Base-by-base conservation (phyloP, 108 stramenopile species). In the Conticribra guillardii region DNA sequence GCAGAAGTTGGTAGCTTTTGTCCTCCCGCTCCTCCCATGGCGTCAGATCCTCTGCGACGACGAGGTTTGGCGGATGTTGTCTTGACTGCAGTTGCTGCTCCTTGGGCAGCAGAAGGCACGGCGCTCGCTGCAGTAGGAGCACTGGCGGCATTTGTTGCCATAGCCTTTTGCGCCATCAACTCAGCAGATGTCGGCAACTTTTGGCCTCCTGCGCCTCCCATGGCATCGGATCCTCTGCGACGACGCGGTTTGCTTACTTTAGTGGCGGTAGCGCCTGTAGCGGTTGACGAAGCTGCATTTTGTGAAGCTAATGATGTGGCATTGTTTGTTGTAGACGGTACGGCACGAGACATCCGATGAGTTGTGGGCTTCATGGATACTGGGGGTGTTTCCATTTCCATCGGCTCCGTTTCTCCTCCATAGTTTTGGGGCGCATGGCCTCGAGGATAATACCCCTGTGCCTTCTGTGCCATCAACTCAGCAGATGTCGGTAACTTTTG, bases 11-110 rank as follows among this genome's bases (percentile, higher is more conserved):
- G 60, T 21, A 71, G 23, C 33, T 60, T 71, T 9, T 29, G 46
- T 2, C 53, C 53, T 41, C 23, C 24, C 45, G 48, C 59, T 28
- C 0, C 44, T 14, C 60, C 60, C 70, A 71, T 71, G 34, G 48
- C 50, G 29, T 71, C 32, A 1, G 60, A 71, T 44, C 70, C 70
- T 44, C 70, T 52, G 26, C 70, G 70, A 54, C 60, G 70, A 30
- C 70, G 64, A 15, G 64, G 51, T 65, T 65, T 65, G 4, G 27
- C 17, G 17, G 64, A 52, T 9, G 37, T 41, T 5, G 5, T 41
- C 11, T 41, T 41, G 11, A 41, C n/a, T n/a, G n/a, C 37, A 16
- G 51, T 53, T 5, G 64, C 51, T 18, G 30, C 64, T 21, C 33
- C 52, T 5, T 21, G 46, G 16, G 16, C 23, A n/a, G 4, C 41